These are phyloP conservation scores for Meyerozyma sp. DNA, from an alignment of 1,139 yeast species.

Conservation along the genomic window DNA sequence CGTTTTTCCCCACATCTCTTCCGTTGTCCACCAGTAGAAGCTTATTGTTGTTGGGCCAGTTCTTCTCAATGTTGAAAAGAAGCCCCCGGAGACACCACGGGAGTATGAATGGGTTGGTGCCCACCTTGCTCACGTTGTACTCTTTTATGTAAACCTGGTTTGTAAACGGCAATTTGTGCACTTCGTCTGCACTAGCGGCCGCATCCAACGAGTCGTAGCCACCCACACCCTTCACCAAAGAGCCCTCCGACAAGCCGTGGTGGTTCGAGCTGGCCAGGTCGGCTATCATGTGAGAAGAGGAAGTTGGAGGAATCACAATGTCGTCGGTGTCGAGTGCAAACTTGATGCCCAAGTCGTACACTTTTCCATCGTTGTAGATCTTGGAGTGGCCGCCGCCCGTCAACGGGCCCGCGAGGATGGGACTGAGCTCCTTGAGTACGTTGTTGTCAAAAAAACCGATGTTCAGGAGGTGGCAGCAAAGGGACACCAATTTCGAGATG, in stretches of 20 bases:
- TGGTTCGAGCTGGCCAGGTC: neutral
- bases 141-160: conserved; percentile 14
- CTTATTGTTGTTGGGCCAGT: conserved; percentile 37
- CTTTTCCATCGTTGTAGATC: conserved; percentile 79
- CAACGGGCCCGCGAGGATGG: conserved; percentile 79
- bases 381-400: conserved; percentile 95
- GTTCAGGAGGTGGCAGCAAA: conserved; percentile 51
- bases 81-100: conserved; percentile 94
- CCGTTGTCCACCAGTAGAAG: conserved; percentile 21
- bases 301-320: conserved; percentile 33
- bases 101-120: conserved; percentile 74
- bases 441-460: conserved; percentile 70
- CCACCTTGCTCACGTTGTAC: conserved; percentile 27
- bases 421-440: conserved; percentile 74
- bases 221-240: conserved; percentile 18
- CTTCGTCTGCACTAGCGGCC: conserved; percentile 9
- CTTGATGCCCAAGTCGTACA: conserved; percentile 73
- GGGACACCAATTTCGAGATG: conserved; percentile 27
- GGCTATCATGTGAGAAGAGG: neutral
- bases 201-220: conserved; percentile 12
- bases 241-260: conserved; percentile 4
- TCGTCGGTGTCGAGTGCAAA: conserved; percentile 75
- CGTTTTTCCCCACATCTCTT: conserved; percentile 26
- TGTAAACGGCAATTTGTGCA: conserved; percentile 20
- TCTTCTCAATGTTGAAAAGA: conserved; percentile 57